Evolutionary conservation across 352 stramenopile species (phyloP), one percentile per base, ranked within the genome.

Genomic region (Globisporangium nodosum): DNA sequence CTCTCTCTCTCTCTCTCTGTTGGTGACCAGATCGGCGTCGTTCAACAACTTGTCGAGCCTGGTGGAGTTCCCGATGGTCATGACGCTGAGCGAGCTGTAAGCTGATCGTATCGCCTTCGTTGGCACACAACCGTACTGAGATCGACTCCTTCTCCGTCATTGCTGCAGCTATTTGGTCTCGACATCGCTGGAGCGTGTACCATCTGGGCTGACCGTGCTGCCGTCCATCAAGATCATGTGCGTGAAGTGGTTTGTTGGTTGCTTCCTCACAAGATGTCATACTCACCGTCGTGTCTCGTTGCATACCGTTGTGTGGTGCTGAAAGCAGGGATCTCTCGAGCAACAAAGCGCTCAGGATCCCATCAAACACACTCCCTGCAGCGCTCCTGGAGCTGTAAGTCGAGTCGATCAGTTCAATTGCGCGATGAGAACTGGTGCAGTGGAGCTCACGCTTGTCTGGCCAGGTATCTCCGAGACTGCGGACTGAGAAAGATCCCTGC

Each of bases 191-290:
- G 5, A n/a, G 46, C 43, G 33, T 8, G 52, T 64, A 9, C 58
- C 58, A 7, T 7, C 40, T 20, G 58, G 58, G 1, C 52, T 64
- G 18, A 64, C 58, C 3, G 58, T 60, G 33, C 39, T 64, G 5
- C 52, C 58, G 16, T 24, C 27, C 6, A 60, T 64, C 58, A 60
- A 64, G 58, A 60, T 60, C 58, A 27, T 64, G 58, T 64, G 42
- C 58, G 58, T 64, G 5, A 13, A 5, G 24, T 15, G 24, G 35
- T 13, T 40, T 30, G 16, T 6, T 42, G 11, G 27, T 8, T 53
- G 24, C 24, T 27, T 27, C 24, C 24, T 27, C 20, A 0, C 20
- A 30, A 39, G 3, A 24, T 33, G 20, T 21, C 39, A 35, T 18
- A 42, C 27, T 21, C 42, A 24, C 18, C 1, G 24, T 27, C 24